Evolutionary conservation across 305 asterid genomes (phyloP), one percentile per base, ranked within the genome.

Genomic region (Fraxinus baroniana): DNA sequence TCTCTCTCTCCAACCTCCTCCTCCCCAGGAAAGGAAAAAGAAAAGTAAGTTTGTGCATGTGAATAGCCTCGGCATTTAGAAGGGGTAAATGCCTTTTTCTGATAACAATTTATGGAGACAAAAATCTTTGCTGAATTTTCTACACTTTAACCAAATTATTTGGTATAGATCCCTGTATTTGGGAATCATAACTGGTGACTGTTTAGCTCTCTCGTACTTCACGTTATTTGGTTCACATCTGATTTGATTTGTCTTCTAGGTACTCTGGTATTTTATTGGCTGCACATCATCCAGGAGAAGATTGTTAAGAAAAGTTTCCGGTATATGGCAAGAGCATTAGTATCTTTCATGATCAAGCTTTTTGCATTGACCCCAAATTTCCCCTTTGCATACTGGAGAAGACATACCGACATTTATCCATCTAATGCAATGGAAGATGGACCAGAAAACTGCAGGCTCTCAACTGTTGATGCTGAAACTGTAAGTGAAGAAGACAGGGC

Each of bases 231-330:
- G 41, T 77, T 78, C 41, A 66, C 36, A 17, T 24, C 32, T 71
- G 78, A 70, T 64, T 81, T 35, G 32, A 62, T 83, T 62, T 44
- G 70, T 78, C 75, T 74, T 83, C 71, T 88, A 95, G 99, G 96
- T 78, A 85, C 89, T 78, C 60, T 86, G 82, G 86, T 89, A 52
- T 77, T 83, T 87, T 85, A 80, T 81, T 90, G 90, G 94, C 83
- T 88, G 79, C 90, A 91, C 44, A 78, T 80, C 83, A 85, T 92
- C 89, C 95, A 87, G 78, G 94, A 92, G 86, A 90, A 87, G 86
- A 83, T 91, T 78, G 87, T 93, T 77, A 92, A 84, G 88, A 89
- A 91, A 83, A 85, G 95, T 80, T 85, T 86, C 70, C 89, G 83
- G 79, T 93, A 83, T 82, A 46, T 91, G 85, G 82, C 90, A 64